Evolutionary conservation across 768 basidiomycete genomes (phyloP), one percentile per base, ranked within the genome.

Genomic region (Sarcodon aspratus): DNA sequence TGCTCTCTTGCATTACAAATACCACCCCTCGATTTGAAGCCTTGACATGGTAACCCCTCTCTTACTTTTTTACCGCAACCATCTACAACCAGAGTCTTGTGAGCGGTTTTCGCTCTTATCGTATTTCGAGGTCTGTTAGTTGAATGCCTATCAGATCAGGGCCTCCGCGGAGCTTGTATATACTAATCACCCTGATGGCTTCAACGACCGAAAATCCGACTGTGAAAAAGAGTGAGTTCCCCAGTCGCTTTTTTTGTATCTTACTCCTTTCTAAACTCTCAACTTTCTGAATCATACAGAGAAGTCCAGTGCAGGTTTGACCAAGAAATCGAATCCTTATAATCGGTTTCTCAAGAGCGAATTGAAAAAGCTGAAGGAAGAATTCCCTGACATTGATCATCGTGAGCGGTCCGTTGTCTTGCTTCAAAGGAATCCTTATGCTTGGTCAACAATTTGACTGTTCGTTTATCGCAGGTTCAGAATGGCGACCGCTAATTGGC

Each of bases 321-420:
- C 72, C 63, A 85, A 73, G 62, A 76, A 76, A 63, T 68, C 85
- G 44, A 80, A 79, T 34, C 73, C 76, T 11, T 90, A 84, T 66
- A 89, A 89, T 62, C 84, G 81, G 62, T 90, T 82, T 62, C 70
- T 87, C 83, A 78, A 85, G 72, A 68, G 74, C 17, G 85, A 88
- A 62, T 79, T 88, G 73, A 79, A 80, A 33, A 80, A 83, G 50
- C 71, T 89, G 62, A 88, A 85, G 70, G 81, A 83, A 57, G 69
- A 76, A 13, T 74, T 87, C 54, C 86, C 86, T 33, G 75, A 81
- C 48, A 75, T 86, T 58, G 58, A 72, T 33, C 86, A 88, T 66
- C 78, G 78, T 60, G 84, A 86, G 52, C 73, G 86, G 85, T 88
- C 61, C 55, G 71, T 53, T 38, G 36, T 44, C 33, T 44, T 17